Evolutionary conservation across 192 early-diverging fungal genomes (phyloP), one percentile per base, ranked within the genome.

Genomic region (Paraglomus occultum): DNA sequence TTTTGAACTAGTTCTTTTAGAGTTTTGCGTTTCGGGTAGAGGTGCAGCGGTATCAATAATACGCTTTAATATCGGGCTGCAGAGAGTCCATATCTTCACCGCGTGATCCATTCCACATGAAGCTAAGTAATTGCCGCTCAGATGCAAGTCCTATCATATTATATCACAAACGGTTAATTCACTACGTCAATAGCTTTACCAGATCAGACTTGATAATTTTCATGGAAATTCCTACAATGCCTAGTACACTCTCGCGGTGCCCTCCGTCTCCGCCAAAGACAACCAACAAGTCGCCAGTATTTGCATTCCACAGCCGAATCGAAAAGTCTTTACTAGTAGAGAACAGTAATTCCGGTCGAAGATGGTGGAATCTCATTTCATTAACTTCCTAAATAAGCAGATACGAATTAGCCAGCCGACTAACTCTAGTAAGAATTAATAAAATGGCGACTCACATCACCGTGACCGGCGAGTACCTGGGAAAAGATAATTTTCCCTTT

Each of bases 321-420:
- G 67, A 68, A 55, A 68, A 57, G 23, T 68, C 67, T 55, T 68
- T 68, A 46, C 67, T 68, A 1, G 67, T 54, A 3, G 67, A 68
- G 14, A 68, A 51, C 14, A 57, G 39, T 15, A 68, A 17, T 12
- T 38, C 20, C 7, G 53, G 67, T 11, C 40, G 18, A 38, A 14
- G 44, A 0, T 43, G 67, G 15, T 68, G 67, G 57, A 68, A 68
- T 47, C 57, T 68, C 8, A 68, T 23, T 6, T 68, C 67, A 57
- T 68, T 68, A 38, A 68, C 48, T 51, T 69, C 67, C 67, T 69
- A 8, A 40, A 53, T 20, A 55, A 40, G 12, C 7, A 49, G 15
- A 15, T 18, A 48, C 23, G 51, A n/a, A 50, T 43, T 40, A 18
- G 31, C n/a, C 12, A 20, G 40, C 42, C n/a, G 15, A 42, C 40